Conservation (phyloP, 192 early-diverging fungal genomes). For the Chytriomyces confervae region DNA sequence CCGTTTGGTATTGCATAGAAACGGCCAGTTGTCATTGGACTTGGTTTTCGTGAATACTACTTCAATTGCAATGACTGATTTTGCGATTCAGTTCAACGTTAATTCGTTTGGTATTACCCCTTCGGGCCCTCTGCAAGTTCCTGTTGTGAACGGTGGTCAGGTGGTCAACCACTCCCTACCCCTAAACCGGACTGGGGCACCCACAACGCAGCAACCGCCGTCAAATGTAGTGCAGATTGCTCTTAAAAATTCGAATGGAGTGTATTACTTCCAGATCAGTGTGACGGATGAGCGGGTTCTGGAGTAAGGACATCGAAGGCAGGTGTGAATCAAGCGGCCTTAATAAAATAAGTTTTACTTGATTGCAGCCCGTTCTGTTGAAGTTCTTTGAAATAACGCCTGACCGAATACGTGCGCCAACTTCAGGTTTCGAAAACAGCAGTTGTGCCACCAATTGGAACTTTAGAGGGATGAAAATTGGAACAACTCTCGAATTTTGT, state of each 20-base stretch:
- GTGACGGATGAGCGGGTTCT: constrained; percentile 33
- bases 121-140: constrained; percentile 49
- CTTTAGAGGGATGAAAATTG: too few species aligned
- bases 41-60: constrained; percentile 66
- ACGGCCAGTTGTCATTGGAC: constrained; percentile 68
- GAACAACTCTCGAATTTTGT: too few species aligned
- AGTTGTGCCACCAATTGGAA: too few species aligned
- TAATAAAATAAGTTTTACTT: too few species aligned
- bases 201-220: constrained; percentile 11
- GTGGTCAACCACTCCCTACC: constrained; percentile 54
- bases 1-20: constrained; percentile 38
- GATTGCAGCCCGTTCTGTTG: too few species aligned
- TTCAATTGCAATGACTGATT: constrained; percentile 57
- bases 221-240: constrained; percentile 69
- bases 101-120: constrained; percentile 70
- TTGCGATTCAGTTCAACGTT: constrained; percentile 83
- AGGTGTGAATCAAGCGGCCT: too few species aligned
- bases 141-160: constrained; percentile 52
- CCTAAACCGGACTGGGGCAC: constrained; percentile 54
- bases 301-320: too few species aligned
- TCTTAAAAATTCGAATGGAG: constrained; percentile 66
- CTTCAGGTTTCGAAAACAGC: too few species aligned
- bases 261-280: constrained; percentile 75
- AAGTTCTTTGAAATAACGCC: too few species aligned
- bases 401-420: too few species aligned